Conservation (phyloP, 495 filamentous ascomycete genomes). For the Pseudoneurospora amorphoporcata region DNA sequence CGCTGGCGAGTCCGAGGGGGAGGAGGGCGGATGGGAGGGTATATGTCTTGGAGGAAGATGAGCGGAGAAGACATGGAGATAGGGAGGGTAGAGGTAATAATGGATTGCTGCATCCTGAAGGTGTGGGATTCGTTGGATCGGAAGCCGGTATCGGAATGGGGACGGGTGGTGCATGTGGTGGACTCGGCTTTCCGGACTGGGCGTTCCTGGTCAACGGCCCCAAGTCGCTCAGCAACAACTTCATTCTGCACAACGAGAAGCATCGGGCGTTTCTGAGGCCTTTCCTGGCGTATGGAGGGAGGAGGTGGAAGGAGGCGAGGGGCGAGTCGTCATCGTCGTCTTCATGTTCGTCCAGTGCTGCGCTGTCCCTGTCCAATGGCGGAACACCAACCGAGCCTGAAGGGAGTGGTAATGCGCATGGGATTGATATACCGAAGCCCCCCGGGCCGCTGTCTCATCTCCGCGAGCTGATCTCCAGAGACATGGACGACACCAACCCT, state of each 20-base stretch:
- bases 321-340: neutral
- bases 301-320: conserved; percentile 13
- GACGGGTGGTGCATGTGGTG: neutral
- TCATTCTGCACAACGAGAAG: conserved; percentile 9
- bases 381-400: neutral
- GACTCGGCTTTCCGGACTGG: conserved; percentile 23
- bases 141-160: neutral
- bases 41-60: neutral
- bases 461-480: conserved; percentile 3
- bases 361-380: neutral
- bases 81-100: no score
- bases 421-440: neutral
- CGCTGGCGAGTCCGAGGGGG: neutral
- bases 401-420: neutral
- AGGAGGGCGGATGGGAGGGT: neutral
- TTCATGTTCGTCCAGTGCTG: neutral
- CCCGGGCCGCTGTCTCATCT: neutral
- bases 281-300: conserved; percentile 18
- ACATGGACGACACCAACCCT: neutral
- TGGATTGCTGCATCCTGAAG: no score
- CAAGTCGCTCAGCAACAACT: conserved; percentile 14
- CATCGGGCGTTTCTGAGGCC: conserved; percentile 12
- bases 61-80: neutral
- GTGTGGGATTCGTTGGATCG: no score
- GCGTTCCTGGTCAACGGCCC: conserved; percentile 23